Percentiles rank a stretch among this genome's conserved stretches.
Evolutionary conservation across 1,284 basidiomycete genomes (phyloP).

Genomic region (Cutaneotrichosporon mucoides): DNA sequence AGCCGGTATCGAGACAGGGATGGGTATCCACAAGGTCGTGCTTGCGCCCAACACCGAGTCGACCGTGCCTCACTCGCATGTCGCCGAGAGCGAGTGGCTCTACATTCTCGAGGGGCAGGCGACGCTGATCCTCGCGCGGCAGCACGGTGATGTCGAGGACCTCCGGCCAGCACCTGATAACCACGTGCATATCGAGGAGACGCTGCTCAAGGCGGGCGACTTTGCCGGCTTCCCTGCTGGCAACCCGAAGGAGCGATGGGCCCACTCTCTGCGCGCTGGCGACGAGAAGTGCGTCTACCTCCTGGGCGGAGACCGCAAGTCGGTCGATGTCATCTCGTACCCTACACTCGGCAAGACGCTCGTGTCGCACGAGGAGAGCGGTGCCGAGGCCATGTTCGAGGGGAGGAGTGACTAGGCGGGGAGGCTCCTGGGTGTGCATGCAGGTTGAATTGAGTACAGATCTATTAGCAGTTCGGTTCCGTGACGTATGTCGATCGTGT

Average conservation of each 20-base stretch:
- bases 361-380: constrained; percentile 13
- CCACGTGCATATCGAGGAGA: constrained; percentile 4
- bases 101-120: constrained; percentile 25
- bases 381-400: constrained; percentile 13
- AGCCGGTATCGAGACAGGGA: constrained; percentile 13
- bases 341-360: constrained; percentile 17
- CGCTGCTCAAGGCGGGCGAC: constrained; percentile 11
- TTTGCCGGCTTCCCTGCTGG: constrained; percentile 21
- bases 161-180: constrained; percentile 8
- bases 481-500: no score
- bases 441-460: no score
- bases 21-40: constrained; percentile 28
- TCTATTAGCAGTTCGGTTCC: no score
- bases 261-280: constrained; percentile 13
- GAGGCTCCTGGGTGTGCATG: no score
- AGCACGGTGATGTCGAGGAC: constrained; percentile 7
- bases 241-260: constrained; percentile 12
- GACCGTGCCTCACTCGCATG: constrained; percentile 31
- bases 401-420: neutral
- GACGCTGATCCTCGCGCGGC: constrained; percentile 15
- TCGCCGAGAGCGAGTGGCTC: constrained; percentile 27
- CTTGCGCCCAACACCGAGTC: constrained; percentile 22
- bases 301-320: constrained; percentile 16
- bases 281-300: constrained; percentile 10
- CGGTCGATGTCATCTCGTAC: constrained; percentile 18